Evolutionary conservation across 2,329 filamentous ascomycete genomes (phyloP).

Genomic region (Karstenula rhodostoma): DNA sequence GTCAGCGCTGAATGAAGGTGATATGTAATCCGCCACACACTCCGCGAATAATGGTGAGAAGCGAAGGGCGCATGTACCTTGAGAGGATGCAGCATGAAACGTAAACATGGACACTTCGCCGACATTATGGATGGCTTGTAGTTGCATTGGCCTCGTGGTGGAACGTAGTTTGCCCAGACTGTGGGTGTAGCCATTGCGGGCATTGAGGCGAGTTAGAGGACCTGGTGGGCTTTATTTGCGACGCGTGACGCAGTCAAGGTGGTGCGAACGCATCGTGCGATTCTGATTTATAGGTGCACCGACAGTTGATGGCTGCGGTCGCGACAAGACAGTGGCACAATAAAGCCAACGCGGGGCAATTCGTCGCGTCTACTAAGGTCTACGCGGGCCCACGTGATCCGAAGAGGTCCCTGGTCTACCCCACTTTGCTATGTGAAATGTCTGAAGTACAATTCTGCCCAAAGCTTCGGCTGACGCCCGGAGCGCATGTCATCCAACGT

Average conservation of each 20-base stretch:
- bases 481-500: neutral
- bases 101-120: conserved; percentile 59
- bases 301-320: neutral
- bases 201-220: neutral
- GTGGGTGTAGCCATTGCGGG: conserved; percentile 33
- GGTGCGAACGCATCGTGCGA: neutral
- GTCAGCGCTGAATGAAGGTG: conserved; percentile 6
- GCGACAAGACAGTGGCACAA: neutral
- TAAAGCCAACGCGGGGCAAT: neutral
- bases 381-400: neutral
- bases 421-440: neutral
- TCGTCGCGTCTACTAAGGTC: neutral
- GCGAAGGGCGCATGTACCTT: conserved; percentile 50
- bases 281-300: neutral
- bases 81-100: conserved; percentile 66
- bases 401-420: neutral
- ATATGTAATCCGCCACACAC: neutral
- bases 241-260: neutral
- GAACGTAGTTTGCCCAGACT: conserved; percentile 59
- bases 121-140: conserved; percentile 57
- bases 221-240: neutral
- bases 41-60: conserved; percentile 9
- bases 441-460: neutral
- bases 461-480: neutral
- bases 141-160: conserved; percentile 61